Percentiles rank a stretch among this genome's conserved stretches.
Conservation (phyloP, 2,329 filamentous ascomycete genomes). For the Penicillium sclerotigenum region DNA sequence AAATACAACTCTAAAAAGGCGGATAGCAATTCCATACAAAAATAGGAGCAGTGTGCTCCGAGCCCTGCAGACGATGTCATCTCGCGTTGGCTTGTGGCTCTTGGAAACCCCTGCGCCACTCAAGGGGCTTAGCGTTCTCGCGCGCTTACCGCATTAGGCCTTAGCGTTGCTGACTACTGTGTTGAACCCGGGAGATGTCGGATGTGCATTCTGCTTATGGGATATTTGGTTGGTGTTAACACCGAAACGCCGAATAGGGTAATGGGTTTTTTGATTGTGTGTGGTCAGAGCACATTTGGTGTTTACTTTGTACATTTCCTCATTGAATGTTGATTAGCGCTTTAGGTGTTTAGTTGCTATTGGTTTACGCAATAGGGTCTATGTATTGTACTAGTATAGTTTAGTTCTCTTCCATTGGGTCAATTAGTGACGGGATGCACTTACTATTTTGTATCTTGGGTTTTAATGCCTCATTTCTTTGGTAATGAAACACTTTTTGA, state of each 20-base stretch:
- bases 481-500: background rate
- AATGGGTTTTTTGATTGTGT: background rate
- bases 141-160: background rate
- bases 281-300: background rate
- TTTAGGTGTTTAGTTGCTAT: background rate
- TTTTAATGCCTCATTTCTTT: slow-evolving; percentile 9
- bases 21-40: background rate
- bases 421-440: background rate
- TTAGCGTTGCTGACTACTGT: slow-evolving; percentile 23
- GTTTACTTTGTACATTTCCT: background rate
- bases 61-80: slow-evolving; percentile 20
- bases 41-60: slow-evolving; percentile 25
- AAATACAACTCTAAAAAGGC: background rate
- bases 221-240: slow-evolving; percentile 3
- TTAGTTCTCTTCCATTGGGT: background rate
- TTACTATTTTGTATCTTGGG: background rate
- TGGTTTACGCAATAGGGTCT: background rate
- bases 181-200: slow-evolving; percentile 9
- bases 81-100: slow-evolving; percentile 17
- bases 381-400: background rate
- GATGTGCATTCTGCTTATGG: background rate
- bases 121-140: slow-evolving; percentile 12
- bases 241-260: slow-evolving; percentile 21
- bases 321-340: background rate
- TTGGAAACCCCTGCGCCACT: slow-evolving; percentile 19